These are phyloP conservation scores for Achlya hypogyna DNA, from an alignment of 352 stramenopile genomes.

Conservation along the genomic window DNA sequence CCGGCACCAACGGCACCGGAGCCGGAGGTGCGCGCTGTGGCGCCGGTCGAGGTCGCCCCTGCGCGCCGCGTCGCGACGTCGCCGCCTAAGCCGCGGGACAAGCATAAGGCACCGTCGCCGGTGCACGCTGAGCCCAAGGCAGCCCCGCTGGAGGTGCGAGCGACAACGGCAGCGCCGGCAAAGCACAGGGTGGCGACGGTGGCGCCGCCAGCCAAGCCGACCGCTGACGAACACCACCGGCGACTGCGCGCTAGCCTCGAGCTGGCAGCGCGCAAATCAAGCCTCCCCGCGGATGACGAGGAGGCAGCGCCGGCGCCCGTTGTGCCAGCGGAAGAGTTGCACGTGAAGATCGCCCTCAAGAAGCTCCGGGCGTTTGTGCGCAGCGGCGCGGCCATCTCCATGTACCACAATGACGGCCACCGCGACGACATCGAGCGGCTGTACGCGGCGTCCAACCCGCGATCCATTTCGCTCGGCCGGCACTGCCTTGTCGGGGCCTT, in stretches of 20 bases:
- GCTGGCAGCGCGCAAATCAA: conserved; percentile 3
- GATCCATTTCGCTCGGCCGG: conserved; percentile 12
- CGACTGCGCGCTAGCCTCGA: conserved; percentile 9
- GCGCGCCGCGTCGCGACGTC: neutral
- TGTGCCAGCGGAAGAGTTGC: neutral
- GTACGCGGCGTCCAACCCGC: neutral
- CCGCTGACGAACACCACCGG: neutral
- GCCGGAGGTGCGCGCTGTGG: neutral
- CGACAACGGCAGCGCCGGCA: neutral
- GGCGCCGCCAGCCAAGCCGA: neutral
- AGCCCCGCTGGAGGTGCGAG: neutral
- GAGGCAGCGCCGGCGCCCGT: neutral
- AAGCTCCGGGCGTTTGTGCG: conserved; percentile 12
- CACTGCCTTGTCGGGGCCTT: conserved; percentile 13
- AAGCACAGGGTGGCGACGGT: neutral
- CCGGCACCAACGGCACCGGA: too few relatives aligned
- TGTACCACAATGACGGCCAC: conserved; percentile 6
- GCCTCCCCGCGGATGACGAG: neutral
- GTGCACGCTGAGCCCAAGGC: neutral
- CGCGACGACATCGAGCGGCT: conserved; percentile 1
- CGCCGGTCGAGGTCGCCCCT: neutral
- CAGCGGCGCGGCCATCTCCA: neutral
- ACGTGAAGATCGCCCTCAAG: conserved; percentile 1
- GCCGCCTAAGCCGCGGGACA: neutral
- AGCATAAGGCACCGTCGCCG: neutral